Percentiles rank a stretch among this genome's conserved stretches.
Conservation (phyloP, 176 grass and related monocot species). For the Urochloa ruziziensis region DNA sequence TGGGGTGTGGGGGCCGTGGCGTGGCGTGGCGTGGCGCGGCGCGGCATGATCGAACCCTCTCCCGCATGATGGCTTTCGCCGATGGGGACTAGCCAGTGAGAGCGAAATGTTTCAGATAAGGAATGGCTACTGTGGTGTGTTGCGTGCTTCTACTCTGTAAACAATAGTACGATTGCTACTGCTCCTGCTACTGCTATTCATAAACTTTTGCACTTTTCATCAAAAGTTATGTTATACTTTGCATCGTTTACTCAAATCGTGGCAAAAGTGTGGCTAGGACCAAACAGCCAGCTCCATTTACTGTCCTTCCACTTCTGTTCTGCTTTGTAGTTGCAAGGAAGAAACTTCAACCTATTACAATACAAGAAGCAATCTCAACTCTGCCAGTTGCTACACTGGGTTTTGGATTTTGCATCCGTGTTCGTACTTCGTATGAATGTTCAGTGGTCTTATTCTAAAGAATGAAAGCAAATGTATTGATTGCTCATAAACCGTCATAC, state of each 20-base stretch:
- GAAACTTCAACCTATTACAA: not conserved
- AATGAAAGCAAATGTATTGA: not conserved
- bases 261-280: not conserved
- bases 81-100: constrained; percentile 28
- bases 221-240: not conserved
- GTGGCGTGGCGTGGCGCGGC: not conserved
- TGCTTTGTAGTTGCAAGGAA: not conserved
- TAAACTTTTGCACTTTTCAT: not conserved
- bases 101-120: constrained; percentile 11
- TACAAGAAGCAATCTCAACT: not conserved
- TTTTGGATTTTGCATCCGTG: not conserved
- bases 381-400: not conserved
- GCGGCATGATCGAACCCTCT: constrained; percentile 24
- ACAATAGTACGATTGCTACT: not conserved
- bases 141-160: not conserved
- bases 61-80: constrained; percentile 18
- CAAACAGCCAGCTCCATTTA: no score
- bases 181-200: not conserved
- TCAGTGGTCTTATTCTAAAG: not conserved
- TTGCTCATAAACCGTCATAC: not conserved
- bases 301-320: no score
- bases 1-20: not conserved
- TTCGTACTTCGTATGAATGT: no score
- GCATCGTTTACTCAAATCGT: not conserved
- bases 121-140: constrained; percentile 10